Base-by-base conservation (phyloP, 148 eudicot genomes). In the Agrostemma githago region DNA sequence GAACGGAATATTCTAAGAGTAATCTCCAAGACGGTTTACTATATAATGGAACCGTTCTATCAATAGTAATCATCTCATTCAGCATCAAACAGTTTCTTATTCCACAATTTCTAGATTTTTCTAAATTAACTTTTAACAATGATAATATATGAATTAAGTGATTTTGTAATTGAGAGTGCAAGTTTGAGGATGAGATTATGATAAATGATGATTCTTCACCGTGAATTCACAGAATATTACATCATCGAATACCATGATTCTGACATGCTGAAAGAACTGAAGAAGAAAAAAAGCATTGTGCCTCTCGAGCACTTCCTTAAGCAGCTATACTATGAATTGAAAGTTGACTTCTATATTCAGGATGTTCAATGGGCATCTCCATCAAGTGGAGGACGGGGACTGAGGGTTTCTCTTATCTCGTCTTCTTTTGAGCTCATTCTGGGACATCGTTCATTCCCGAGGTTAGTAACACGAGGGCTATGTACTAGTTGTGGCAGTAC, bases 331-430 rank as follows among this genome's bases (percentile, higher is more conserved):
- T 74, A 72, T 8, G 37, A 63, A 67, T 66, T 46, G 19, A 34
- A 43, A 21, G 56, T 37, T 26, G 46, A 69, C 66, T 77, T 74
- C 71, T 83, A 78, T 77, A 77, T 71, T 66, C n/a, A 76, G 70
- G 91, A 77, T 40, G 90, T 81, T 74, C 83, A 79, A 53, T 61
- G 77, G 65, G 54, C 78, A 64, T 61, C 83, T 78, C 80, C 82
- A 66, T 89, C 84, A 58, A 86, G 89, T 42, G 63, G 73, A 40
- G 85, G 87, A 5, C 81, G 77, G 40, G 85, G 91, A 70, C 91
- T 85, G 38, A 92, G 88, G 41, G 88, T 88, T 68, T 83, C 88
- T 79, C 78, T 89, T 68, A 85, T 83, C 82, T 88, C 92, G 10
- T 79, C 70, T 70, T 88, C 90, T 78, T 77, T 77, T 14, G 81